These are phyloP conservation scores for Saturnispora besseyi DNA, from an alignment of 805 yeast species.

Conservation along the genomic window DNA sequence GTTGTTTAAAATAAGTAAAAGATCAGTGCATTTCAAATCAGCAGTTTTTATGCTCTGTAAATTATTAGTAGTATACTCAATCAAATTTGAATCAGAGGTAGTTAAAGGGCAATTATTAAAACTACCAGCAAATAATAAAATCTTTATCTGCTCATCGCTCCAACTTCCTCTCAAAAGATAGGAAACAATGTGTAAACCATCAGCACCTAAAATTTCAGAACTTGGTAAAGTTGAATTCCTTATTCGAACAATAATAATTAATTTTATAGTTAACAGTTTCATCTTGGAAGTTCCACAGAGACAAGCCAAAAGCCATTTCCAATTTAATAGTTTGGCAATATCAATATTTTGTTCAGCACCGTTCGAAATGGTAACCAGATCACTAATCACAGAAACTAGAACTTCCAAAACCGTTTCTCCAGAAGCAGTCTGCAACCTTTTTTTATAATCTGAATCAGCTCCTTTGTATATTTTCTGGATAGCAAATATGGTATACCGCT, in stretches of 20 bases:
- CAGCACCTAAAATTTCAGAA: constrained; percentile 40
- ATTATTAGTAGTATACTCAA: background rate
- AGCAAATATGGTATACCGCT: constrained; percentile 43
- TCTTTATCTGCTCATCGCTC: constrained; percentile 36
- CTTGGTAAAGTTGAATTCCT: constrained; percentile 39
- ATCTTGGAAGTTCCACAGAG: constrained; percentile 34
- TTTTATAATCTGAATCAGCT: constrained; percentile 11
- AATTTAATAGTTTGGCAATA: constrained; percentile 45
- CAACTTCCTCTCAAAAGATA: constrained; percentile 40
- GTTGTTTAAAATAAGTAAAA: constrained; percentile 20
- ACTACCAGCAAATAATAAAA: constrained; percentile 35
- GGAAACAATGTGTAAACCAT: constrained; percentile 43
- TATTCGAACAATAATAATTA: constrained; percentile 42
- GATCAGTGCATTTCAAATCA: constrained; percentile 36
- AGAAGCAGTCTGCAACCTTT: constrained; percentile 19
- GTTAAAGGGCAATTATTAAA: constrained; percentile 31
- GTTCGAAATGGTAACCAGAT: background rate
- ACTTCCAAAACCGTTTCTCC: constrained; percentile 31
- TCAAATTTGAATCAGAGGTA: background rate
- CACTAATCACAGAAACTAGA: constrained; percentile 31
- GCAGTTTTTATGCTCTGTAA: constrained; percentile 5
- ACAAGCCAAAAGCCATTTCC: constrained; percentile 56
- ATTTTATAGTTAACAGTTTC: constrained; percentile 30
- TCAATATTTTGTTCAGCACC: constrained; percentile 13
- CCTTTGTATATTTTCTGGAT: constrained; percentile 24